Conservation (phyloP, 1,284 basidiomycete genomes). For the Trametes polyzona region DNA sequence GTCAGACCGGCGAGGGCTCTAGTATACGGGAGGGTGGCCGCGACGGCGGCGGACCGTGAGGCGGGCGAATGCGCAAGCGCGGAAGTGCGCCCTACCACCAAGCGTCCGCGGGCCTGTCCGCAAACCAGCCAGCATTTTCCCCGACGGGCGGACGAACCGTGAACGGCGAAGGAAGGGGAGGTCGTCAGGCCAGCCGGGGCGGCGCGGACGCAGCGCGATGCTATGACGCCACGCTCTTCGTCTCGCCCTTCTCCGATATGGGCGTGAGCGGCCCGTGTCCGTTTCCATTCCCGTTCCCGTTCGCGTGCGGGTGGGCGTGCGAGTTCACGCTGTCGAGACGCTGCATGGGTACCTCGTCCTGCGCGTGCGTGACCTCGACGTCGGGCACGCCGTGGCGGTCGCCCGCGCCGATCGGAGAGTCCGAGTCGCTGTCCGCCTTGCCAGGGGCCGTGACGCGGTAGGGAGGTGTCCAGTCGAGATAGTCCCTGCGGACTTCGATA, state of each 20-base stretch:
- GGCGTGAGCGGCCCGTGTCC: conserved; percentile 9
- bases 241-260: conserved; percentile 24
- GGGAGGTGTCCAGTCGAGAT: conserved; percentile 56
- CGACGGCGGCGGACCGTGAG: no score
- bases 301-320: not conserved
- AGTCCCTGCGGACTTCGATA: conserved; percentile 76
- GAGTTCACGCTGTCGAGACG: not conserved
- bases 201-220: not conserved
- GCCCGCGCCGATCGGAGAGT: conserved; percentile 42
- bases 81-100: no score
- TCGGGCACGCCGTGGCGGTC: conserved; percentile 54
- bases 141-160: not conserved
- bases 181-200: not conserved
- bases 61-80: no score
- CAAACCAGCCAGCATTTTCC: not conserved
- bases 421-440: conserved; percentile 19
- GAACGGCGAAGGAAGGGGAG: no score
- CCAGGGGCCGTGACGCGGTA: conserved; percentile 24
- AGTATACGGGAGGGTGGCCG: no score
- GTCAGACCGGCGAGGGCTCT: no score
- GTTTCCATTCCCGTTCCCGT: conserved; percentile 2
- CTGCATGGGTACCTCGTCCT: conserved; percentile 1
- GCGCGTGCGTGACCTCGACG: conserved; percentile 5
- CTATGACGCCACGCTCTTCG: conserved; percentile 6
- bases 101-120: no score